Base-by-base conservation (phyloP, 2,329 filamentous ascomycete species). In the Nigrograna mackinnonii region DNA sequence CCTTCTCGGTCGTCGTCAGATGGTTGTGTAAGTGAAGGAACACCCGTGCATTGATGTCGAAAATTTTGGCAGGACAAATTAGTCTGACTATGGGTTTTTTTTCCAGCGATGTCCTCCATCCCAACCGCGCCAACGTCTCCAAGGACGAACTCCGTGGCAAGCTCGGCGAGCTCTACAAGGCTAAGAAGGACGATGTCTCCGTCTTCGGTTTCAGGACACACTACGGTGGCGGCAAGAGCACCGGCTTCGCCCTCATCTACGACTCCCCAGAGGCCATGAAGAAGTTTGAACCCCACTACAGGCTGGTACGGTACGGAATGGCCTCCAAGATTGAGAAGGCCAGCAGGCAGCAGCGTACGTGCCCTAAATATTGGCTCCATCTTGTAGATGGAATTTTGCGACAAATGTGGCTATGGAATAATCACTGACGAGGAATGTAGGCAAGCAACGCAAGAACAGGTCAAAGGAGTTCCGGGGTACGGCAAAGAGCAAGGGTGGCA, bases 371-470 rank as follows among this genome's bases (percentile, higher is more conserved):
- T n/a, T n/a, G n/a, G n/a, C 41, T 36, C 41, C 45, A 20, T 31
- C 14, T 21, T 30, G 22, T 33, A 33, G 39, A 41, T 28, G 17
- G 22, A 42, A 47, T 6, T 43, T 35, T 28, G 21, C 44, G 44
- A 28, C 19, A 35, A 34, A 28, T 6, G 24, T 16, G 14, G 17
- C 28, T 28, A 13, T 36, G 46, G 43, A 44, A 64, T 16, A 41
- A 22, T 57, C 57, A 54, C 59, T 68, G 58, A 67, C 63, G 50
- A 28, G 38, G 30, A 33, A 39, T 30, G 81, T 78, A 97, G 92
- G 92, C 87, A 99, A 99, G 85, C 94, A 97, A 83, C 89, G 94
- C 83, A 99, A 99, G 90, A 99, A 99, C 89, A 86, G 92, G 77
- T 85, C 89, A 79, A 97, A 99, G 91, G 94, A 92, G 74, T 87